Percentiles rank a stretch among this genome's conserved stretches.
Conservation (phyloP, 371 early-diverging fungal genomes). For the Mucor ambiguus region DNA sequence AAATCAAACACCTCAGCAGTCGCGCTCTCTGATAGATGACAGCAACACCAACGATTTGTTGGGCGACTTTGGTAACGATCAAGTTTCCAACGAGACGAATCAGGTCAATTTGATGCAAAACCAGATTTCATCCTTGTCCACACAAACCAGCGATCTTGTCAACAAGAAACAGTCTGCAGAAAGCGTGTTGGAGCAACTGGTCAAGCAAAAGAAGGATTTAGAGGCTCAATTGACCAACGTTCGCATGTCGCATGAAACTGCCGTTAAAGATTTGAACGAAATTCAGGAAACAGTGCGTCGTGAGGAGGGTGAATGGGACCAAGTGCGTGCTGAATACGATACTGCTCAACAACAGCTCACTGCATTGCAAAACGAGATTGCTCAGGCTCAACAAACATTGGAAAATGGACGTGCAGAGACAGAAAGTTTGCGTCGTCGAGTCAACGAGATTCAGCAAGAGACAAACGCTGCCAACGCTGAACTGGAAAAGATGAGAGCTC, state of each 20-base stretch:
- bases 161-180: slow-evolving; percentile 32
- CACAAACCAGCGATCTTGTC: slow-evolving; percentile 22
- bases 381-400: slow-evolving; percentile 32
- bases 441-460: slow-evolving; percentile 45
- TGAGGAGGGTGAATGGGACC: slow-evolving; percentile 42
- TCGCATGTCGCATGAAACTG: slow-evolving; percentile 35
- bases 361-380: slow-evolving; percentile 31
- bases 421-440: slow-evolving; percentile 35
- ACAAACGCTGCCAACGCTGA: slow-evolving; percentile 27
- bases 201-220: slow-evolving; percentile 38
- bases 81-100: slow-evolving; percentile 45
- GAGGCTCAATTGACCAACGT: slow-evolving; percentile 35
- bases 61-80: slow-evolving; percentile 48
- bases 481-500: slow-evolving; percentile 34
- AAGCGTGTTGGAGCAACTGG: slow-evolving; percentile 33
- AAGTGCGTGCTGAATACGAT: slow-evolving; percentile 34
- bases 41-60: slow-evolving; percentile 31
- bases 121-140: slow-evolving; percentile 32
- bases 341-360: slow-evolving; percentile 34
- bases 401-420: slow-evolving; percentile 43
- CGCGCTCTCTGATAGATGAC: slow-evolving; percentile 11
- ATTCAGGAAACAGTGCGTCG: slow-evolving; percentile 34
- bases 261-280: slow-evolving; percentile 36
- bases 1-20: neutral
- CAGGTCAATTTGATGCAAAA: slow-evolving; percentile 46